Percentiles rank a stretch among this genome's conserved stretches.
phyloP scores from a whole-genome alignment of 441 rosid species.

The Syzygium malaccense region DNA sequence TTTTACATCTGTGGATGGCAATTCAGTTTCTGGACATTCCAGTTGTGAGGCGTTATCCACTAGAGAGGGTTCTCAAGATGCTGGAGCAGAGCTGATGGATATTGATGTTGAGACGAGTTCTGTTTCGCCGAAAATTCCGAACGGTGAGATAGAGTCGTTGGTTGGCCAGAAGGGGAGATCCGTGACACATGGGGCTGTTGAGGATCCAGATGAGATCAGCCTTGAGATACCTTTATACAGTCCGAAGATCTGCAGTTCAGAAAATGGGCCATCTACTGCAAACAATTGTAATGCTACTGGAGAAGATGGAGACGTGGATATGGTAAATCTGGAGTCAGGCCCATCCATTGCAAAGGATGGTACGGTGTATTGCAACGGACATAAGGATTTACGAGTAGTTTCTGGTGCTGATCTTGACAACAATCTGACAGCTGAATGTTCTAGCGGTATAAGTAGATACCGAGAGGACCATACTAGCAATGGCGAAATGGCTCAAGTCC shows the following conservation, averaged over 20 bases:
- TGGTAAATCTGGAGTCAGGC: neutral
- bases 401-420: conserved; percentile 4
- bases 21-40: neutral
- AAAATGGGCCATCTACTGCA: neutral
- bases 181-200: neutral
- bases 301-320: conserved; percentile 12
- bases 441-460: neutral
- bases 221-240: conserved; percentile 16
- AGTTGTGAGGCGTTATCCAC: neutral
- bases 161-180: neutral
- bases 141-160: conserved; percentile 5
- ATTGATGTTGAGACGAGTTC: neutral
- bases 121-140: conserved; percentile 17
- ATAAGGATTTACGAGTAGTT: conserved; percentile 4
- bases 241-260: conserved; percentile 5
- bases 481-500: neutral
- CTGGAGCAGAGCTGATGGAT: neutral
- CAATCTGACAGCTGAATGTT: conserved; percentile 8
- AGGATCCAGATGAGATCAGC: conserved; percentile 2
- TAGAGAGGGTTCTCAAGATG: neutral
- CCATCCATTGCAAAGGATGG: conserved; percentile 4
- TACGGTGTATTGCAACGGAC: neutral
- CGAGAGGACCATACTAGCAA: neutral
- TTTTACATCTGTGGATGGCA: conserved; percentile 4
- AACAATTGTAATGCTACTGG: conserved; percentile 3